Conservation (phyloP, 116 monocot genomes). For the Phalaenopsis hybrid region DNA sequence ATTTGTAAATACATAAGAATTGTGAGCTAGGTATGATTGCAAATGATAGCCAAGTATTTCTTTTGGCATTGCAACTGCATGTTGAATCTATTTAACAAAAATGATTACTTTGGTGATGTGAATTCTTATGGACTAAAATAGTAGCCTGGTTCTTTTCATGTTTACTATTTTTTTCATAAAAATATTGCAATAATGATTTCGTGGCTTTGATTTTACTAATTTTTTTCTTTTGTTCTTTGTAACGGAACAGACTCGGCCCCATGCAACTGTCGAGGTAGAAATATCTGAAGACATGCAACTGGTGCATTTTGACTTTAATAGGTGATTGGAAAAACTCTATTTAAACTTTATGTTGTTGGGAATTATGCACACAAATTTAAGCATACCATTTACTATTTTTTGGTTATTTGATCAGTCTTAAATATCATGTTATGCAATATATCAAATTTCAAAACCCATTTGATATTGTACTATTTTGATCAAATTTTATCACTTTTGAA, state of each 20-base stretch:
- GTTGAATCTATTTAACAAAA: neutral
- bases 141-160: neutral
- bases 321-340: slow-evolving; percentile 26
- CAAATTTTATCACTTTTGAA: too few species aligned
- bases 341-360: neutral
- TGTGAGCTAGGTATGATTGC: neutral
- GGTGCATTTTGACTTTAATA: slow-evolving; percentile 98
- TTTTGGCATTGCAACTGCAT: neutral
- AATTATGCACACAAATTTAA: neutral
- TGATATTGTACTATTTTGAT: too few species aligned
- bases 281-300: slow-evolving; percentile 99
- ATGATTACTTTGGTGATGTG: neutral
- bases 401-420: too few species aligned
- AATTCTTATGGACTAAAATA: neutral
- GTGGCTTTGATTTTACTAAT: neutral
- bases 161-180: neutral
- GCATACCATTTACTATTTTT: neutral
- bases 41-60: neutral
- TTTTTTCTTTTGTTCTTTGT: slow-evolving; percentile 6
- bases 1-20: too few species aligned
- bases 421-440: too few species aligned
- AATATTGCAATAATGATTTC: neutral
- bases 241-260: slow-evolving; percentile 76
- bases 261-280: slow-evolving; percentile 97
- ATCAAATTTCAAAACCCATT: too few species aligned